Evolutionary conservation across 257 asterid species (phyloP).

Genomic region (Nicotiana paniculata): DNA sequence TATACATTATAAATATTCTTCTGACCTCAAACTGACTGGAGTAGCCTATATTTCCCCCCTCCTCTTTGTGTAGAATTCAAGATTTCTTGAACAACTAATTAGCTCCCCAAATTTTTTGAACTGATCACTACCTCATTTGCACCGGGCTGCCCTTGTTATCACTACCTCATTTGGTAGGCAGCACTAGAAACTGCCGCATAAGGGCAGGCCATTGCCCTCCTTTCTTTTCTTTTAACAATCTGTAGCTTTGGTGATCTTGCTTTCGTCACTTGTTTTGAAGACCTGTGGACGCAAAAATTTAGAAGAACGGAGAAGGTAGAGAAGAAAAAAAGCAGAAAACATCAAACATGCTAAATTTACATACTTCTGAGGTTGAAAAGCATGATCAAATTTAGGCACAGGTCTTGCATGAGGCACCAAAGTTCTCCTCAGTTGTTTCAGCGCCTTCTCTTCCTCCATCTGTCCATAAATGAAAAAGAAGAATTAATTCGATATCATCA

Average conservation of each 20-base stretch:
- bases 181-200: constrained; percentile 31
- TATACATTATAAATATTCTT: too few species aligned
- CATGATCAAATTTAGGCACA: constrained; percentile 63
- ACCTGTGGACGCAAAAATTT: constrained; percentile 35
- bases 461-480: constrained; percentile 6
- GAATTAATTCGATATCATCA: neutral
- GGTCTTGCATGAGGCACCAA: constrained; percentile 88
- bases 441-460: constrained; percentile 97
- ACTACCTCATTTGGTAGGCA: constrained; percentile 61
- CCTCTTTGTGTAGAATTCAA: constrained; percentile 25
- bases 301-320: neutral
- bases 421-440: constrained; percentile 80
- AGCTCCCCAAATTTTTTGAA: neutral
- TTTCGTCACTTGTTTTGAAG: constrained; percentile 59
- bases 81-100: constrained; percentile 38
- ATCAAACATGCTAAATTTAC: neutral
- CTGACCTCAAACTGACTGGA: too few species aligned
- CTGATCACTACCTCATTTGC: constrained; percentile 6
- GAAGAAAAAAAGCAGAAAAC: neutral
- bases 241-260: constrained; percentile 73
- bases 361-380: constrained; percentile 82
- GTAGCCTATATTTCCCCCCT: too few species aligned
- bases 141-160: too few species aligned
- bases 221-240: constrained; percentile 48
- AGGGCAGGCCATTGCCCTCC: constrained; percentile 33